Evolutionary conservation across 768 basidiomycete species (phyloP).

Genomic region (Leccinum imitatum): DNA sequence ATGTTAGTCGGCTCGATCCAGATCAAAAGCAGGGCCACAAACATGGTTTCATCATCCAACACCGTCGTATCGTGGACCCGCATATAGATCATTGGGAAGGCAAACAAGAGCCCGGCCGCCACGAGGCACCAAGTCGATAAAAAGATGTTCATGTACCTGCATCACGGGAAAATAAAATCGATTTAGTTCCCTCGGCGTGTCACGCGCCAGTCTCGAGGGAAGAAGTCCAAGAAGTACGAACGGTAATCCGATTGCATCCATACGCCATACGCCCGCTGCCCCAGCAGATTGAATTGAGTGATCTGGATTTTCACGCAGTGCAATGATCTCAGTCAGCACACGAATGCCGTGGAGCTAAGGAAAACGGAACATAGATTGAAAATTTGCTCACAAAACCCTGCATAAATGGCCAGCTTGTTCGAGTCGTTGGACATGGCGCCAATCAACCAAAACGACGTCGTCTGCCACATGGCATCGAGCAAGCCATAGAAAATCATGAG

Average conservation of each 20-base stretch:
- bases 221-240: conserved; percentile 25
- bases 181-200: background rate
- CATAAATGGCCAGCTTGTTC: conserved; percentile 73
- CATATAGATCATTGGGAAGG: background rate
- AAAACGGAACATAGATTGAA: background rate
- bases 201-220: background rate
- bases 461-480: conserved; percentile 85
- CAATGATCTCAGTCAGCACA: background rate
- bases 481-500: conserved; percentile 74
- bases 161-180: background rate
- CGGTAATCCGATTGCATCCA: conserved; percentile 62
- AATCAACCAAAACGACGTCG: conserved; percentile 79
- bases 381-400: conserved; percentile 69
- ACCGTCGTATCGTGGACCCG: background rate
- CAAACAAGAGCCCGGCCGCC: background rate
- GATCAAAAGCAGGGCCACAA: background rate
- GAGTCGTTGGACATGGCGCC: conserved; percentile 86
- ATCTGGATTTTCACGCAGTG: conserved; percentile 35
- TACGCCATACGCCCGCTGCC: conserved; percentile 70
- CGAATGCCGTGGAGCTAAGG: background rate
- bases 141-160: background rate
- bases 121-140: background rate
- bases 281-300: conserved; percentile 78
- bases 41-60: background rate
- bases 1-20: background rate